Percentiles rank a stretch among this genome's conserved stretches.
Conservation (phyloP, 2,329 filamentous ascomycete genomes). For the Elsinoe arachidis region DNA sequence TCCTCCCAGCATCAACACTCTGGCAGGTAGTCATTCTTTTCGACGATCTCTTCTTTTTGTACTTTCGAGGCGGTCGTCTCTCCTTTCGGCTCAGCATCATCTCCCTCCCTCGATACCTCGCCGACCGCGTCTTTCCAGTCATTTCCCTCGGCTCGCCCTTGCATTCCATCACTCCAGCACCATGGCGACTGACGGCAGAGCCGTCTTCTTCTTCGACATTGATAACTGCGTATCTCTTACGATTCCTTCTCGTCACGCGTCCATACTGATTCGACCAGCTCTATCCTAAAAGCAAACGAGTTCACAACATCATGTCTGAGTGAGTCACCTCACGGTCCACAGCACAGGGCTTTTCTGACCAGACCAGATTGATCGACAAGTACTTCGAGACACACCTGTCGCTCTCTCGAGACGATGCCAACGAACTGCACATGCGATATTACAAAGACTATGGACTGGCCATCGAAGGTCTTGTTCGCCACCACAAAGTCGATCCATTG, state of each 20-base stretch:
- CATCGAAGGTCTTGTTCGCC: conserved; percentile 84
- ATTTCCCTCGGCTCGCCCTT: not conserved
- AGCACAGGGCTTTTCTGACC: conserved; percentile 48
- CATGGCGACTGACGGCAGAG: conserved; percentile 30
- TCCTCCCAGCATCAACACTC: not conserved
- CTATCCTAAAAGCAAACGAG: conserved; percentile 77
- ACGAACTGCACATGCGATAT: conserved; percentile 78
- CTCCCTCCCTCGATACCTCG: not conserved
- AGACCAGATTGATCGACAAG: conserved; percentile 31
- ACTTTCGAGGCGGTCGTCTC: not conserved
- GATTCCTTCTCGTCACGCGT: not conserved
- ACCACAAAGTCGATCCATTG: conserved; percentile 90
- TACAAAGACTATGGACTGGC: conserved; percentile 96
- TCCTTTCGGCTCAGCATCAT: not conserved
- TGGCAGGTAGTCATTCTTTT: not conserved
- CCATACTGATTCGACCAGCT: conserved; percentile 41
- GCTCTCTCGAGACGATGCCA: conserved; percentile 68
- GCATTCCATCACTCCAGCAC: not conserved
- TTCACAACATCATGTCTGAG: conserved; percentile 80
- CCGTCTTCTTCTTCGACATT: conserved; percentile 77
- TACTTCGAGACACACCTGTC: conserved; percentile 63
- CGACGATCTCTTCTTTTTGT: not conserved
- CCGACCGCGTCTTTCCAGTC: not conserved
- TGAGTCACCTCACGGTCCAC: conserved; percentile 17
- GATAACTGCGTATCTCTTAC: conserved; percentile 70